Evolutionary conservation across 345 rosid genomes (phyloP).

Genomic region (Luvunga scandens): DNA sequence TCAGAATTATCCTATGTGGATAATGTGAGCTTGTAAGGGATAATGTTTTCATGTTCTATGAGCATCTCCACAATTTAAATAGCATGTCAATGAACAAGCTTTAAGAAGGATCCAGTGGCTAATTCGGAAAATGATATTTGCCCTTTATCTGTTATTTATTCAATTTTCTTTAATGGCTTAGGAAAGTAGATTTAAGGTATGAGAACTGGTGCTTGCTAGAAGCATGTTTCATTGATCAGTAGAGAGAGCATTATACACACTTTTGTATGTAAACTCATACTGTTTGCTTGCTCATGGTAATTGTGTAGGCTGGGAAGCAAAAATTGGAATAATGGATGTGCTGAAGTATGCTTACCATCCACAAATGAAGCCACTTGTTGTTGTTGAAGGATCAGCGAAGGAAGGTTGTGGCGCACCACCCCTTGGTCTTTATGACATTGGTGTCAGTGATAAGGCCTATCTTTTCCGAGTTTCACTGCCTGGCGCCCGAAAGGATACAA

Average conservation of each 20-base stretch:
- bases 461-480: slow-evolving; percentile 72
- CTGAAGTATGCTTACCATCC: slow-evolving; percentile 14
- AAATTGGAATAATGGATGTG: slow-evolving; percentile 20
- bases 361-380: slow-evolving; percentile 30
- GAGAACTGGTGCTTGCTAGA: slow-evolving; percentile 7
- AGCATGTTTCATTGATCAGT: neutral
- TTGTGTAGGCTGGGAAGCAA: neutral
- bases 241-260: neutral
- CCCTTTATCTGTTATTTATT: neutral
- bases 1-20: neutral
- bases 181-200: neutral
- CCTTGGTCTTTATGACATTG: slow-evolving; percentile 65
- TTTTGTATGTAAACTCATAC: neutral
- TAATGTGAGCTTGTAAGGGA: neutral
- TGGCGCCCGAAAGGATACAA: slow-evolving; percentile 45
- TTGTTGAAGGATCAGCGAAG: slow-evolving; percentile 58
- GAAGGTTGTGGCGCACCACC: slow-evolving; percentile 47
- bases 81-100: neutral
- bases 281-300: neutral
- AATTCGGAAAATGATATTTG: neutral
- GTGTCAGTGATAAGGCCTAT: slow-evolving; percentile 60
- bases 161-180: neutral
- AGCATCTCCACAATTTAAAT: neutral
- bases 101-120: neutral
- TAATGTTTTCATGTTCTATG: neutral